Percentiles rank a stretch among this genome's conserved stretches.
Conservation (phyloP, 192 early-diverging fungal genomes). For the Entomortierella beljakovae region DNA sequence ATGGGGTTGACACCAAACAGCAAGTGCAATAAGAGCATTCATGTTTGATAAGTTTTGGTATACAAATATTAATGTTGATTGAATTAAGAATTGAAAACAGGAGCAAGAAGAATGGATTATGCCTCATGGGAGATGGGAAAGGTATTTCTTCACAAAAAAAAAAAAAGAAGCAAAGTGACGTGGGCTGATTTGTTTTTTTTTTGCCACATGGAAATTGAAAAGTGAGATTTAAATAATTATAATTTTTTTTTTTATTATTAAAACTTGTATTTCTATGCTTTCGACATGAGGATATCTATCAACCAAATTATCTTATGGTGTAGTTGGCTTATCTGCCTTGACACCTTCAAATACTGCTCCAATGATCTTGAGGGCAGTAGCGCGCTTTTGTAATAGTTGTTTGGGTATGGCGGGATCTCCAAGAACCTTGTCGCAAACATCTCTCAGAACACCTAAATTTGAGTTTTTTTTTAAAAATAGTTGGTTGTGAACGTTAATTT, state of each 20-base stretch:
- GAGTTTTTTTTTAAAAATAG: too few species aligned
- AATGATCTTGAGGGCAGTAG: conserved; percentile 85
- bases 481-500: too few species aligned
- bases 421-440: conserved; percentile 90
- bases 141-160: too few species aligned
- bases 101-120: too few species aligned
- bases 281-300: conserved; percentile 9
- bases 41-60: too few species aligned
- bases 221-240: not conserved
- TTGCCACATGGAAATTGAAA: too few species aligned
- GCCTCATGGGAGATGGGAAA: not conserved
- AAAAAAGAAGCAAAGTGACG: not conserved
- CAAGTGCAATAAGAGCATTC: conserved; percentile 53
- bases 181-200: too few species aligned
- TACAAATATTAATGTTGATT: too few species aligned
- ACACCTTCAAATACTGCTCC: conserved; percentile 87
- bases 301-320: not conserved
- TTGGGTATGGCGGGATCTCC: conserved; percentile 72
- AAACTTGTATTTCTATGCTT: not conserved
- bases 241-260: not conserved
- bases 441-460: conserved; percentile 75
- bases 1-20: conserved; percentile 53
- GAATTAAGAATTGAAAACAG: too few species aligned
- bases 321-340: conserved; percentile 63
- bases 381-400: conserved; percentile 71